A percentile compares a stretch with the other conserved stretches of the same genome.
These are phyloP conservation scores for Penicillium sp. DNA, from an alignment of 2,329 filamentous ascomycete genomes.

Conservation along the genomic window DNA sequence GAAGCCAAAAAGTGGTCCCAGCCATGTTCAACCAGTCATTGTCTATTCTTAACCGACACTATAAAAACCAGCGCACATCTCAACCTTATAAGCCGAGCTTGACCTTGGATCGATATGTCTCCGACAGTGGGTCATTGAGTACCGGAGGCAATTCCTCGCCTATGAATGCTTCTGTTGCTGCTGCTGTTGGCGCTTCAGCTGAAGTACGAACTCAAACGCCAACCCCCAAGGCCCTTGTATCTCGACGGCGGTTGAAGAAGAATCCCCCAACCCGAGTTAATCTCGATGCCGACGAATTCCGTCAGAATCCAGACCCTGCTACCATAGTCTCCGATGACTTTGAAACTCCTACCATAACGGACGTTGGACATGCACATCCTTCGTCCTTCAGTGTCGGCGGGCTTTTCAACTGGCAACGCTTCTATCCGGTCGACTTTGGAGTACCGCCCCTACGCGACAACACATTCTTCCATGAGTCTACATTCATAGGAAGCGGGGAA, in stretches of 20 bases:
- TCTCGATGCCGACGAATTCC: slow-evolving; percentile 39
- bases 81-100: slow-evolving; percentile 23
- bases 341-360: slow-evolving; percentile 3
- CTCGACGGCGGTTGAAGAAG: slow-evolving; percentile 36
- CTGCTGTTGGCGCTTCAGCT: background rate
- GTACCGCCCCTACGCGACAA: slow-evolving; percentile 49
- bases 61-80: slow-evolving; percentile 20
- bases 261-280: slow-evolving; percentile 46
- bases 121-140: slow-evolving; percentile 10
- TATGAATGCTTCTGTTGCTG: background rate
- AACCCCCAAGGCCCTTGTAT: slow-evolving; percentile 1
- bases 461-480: slow-evolving; percentile 55
- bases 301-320: slow-evolving; percentile 42
- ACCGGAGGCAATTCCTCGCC: background rate
- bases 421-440: slow-evolving; percentile 55
- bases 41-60: slow-evolving; percentile 32
- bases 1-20: slow-evolving; percentile 14
- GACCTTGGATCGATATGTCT: slow-evolving; percentile 38
- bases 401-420: slow-evolving; percentile 48
- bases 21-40: slow-evolving; percentile 33
- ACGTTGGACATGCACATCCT: background rate
- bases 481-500: slow-evolving; percentile 58
- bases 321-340: slow-evolving; percentile 23
- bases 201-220: background rate
- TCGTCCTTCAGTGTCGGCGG: slow-evolving; percentile 36